These are phyloP conservation scores for Pisolithus tinctorius DNA, from an alignment of 768 basidiomycete species.

Conservation along the genomic window DNA sequence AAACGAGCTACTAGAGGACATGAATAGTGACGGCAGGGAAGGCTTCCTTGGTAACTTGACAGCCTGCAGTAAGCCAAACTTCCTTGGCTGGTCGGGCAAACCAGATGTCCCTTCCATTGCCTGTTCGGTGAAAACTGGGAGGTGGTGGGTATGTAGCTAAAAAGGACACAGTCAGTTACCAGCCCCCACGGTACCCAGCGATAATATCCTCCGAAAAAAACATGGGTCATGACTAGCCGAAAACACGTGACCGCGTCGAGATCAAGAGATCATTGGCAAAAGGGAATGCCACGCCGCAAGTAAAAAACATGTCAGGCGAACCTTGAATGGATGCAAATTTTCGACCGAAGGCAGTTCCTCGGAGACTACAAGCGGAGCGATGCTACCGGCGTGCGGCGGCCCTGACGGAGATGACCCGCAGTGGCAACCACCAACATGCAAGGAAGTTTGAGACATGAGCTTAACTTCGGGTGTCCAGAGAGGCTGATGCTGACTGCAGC, in stretches of 20 bases:
- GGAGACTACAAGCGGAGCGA: no score
- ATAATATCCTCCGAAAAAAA: background rate
- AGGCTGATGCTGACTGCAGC: no score
- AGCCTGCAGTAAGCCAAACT: slow-evolving; percentile 3
- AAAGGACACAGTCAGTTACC: background rate
- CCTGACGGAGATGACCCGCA: no score
- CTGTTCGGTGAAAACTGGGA: background rate
- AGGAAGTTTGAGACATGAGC: no score
- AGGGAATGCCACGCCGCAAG: background rate
- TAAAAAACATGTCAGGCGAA: no score
- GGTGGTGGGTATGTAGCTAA: background rate
- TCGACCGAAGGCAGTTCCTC: no score
- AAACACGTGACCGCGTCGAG: slow-evolving; percentile 6
- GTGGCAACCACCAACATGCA: no score
- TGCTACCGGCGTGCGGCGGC: no score
- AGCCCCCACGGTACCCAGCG: background rate
- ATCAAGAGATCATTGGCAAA: background rate
- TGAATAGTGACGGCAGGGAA: slow-evolving; percentile 43
- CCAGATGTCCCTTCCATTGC: slow-evolving; percentile 3
- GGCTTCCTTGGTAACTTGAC: slow-evolving; percentile 42
- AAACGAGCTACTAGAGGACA: slow-evolving; percentile 25
- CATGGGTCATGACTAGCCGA: background rate
- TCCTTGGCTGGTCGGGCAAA: slow-evolving; percentile 2
- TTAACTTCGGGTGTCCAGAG: no score
- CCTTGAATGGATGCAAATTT: no score